Base-by-base conservation (phyloP, 1,284 basidiomycete species). In the Moesziomyces aphidis region DNA sequence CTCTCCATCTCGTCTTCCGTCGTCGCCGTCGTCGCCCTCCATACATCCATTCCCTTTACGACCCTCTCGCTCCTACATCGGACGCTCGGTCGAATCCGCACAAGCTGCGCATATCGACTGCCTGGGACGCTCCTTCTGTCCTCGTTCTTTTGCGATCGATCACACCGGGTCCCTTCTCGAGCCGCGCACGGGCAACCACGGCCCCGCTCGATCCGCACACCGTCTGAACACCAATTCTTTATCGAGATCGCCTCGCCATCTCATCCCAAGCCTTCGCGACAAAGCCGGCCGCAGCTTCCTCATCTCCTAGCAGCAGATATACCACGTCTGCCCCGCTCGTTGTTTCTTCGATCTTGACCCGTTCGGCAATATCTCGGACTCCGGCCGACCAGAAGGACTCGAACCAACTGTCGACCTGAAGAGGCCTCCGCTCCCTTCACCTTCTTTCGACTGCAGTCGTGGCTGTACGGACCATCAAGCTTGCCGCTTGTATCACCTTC, bases 141-240 rank as follows among this genome's bases (percentile, higher is more conserved):
- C 31, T 34, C 13, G 31, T 34, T 55, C 42, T 45, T 21, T 44
- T 24, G 44, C 64, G 63, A 45, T 58, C 21, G 49, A 23, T 51
- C 55, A 54, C 59, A 31, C 31, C 43, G 43, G 50, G 23, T 10
- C 50, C 36, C 36, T 19, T 50, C 31, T 17, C 42, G 36, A 43
- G 34, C 22, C 45, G 63, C 50, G 50, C 54, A 67, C 58, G 58
- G 50, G 46, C 59, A 57, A 42, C 50, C 45, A 39, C 43, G 21
- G 43, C 45, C 17, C 43, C 51, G 39, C 19, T 50, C 61, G 28
- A 23, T 44, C 46, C 46, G 17, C 28, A 39, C n/a, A 15, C 13
- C 7, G 42, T 19, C 19, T 46, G 28, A 15, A 24, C 44, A 23
- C 34, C 22, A 24, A 22, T 11, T 36, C 15, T 21, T 44, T 22